A percentile compares a stretch with the other conserved stretches of the same genome.
Evolutionary conservation across 2,329 filamentous ascomycete species (phyloP).

Genomic region (Sporothrix globosa): DNA sequence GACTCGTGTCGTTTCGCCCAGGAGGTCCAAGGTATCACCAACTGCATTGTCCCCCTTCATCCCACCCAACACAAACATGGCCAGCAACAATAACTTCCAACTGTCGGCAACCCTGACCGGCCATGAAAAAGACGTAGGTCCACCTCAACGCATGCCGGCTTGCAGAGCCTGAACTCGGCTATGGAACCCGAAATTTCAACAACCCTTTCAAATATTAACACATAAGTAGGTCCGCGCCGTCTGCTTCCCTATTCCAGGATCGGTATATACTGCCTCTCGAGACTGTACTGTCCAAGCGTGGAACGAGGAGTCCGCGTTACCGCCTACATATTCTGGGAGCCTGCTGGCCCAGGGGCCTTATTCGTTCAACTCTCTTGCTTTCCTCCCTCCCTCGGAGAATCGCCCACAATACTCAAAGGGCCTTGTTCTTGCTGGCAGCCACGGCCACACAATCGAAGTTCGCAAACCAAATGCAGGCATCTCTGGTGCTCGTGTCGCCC

Average conservation of each 20-base stretch:
- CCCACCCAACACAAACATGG: constrained; percentile 18
- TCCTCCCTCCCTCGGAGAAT: constrained; percentile 64
- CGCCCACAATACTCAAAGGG: constrained; percentile 69
- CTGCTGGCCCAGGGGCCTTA: constrained; percentile 78
- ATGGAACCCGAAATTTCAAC: not conserved
- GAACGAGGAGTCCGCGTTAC: constrained; percentile 63
- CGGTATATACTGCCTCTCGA: constrained; percentile 80
- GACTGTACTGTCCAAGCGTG: constrained; percentile 89
- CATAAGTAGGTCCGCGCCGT: constrained; percentile 79
- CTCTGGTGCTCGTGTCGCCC: constrained; percentile 77
- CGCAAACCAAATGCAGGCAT: constrained; percentile 69
- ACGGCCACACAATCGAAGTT: constrained; percentile 91
- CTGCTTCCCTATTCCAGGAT: constrained; percentile 70
- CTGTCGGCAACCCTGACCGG: constrained; percentile 86
- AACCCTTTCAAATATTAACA: not conserved
- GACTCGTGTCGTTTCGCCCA: not conserved
- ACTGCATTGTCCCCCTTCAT: not conserved
- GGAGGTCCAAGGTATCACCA: not conserved
- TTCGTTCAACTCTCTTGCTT: constrained; percentile 86
- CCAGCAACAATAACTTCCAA: constrained; percentile 79
- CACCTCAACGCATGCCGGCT: not conserved
- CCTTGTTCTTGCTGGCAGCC: constrained; percentile 82
- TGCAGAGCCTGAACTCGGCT: not conserved
- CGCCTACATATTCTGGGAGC: constrained; percentile 74
- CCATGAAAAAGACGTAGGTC: constrained; percentile 90